Evolutionary conservation across 495 filamentous ascomycete species (phyloP).

Genomic region (Penicillium dipodomyicola): DNA sequence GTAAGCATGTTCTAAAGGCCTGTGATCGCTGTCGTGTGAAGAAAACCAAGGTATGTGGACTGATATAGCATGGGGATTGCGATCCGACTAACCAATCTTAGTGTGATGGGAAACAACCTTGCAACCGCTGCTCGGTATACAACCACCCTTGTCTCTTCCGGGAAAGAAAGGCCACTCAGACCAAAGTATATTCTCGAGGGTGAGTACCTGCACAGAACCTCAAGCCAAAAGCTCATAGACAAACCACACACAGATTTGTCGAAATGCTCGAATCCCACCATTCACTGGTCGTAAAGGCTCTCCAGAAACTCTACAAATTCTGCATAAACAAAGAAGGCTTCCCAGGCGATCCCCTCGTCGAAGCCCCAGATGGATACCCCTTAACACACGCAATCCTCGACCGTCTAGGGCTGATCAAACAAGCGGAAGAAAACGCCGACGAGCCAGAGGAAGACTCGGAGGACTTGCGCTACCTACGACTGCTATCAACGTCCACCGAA

Average conservation of each 20-base stretch:
- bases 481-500: constrained; percentile 42
- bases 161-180: constrained; percentile 48
- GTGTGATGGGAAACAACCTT: constrained; percentile 52
- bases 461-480: constrained; percentile 39
- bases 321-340: constrained; percentile 47
- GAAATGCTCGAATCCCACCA: constrained; percentile 51
- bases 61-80: background rate
- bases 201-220: constrained; percentile 17
- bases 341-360: constrained; percentile 45
- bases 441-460: constrained; percentile 41
- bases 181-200: constrained; percentile 50
- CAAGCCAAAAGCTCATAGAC: background rate
- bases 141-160: constrained; percentile 50
- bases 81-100: constrained; percentile 22
- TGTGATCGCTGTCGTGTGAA: constrained; percentile 51
- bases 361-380: constrained; percentile 43
- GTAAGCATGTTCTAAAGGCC: constrained; percentile 50
- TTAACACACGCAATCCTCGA: constrained; percentile 49
- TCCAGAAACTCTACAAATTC: constrained; percentile 46
- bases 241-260: constrained; percentile 34
- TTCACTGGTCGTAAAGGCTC: constrained; percentile 44
- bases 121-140: constrained; percentile 48
- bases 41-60: constrained; percentile 45
- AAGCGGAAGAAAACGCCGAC: constrained; percentile 46
- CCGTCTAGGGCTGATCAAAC: constrained; percentile 47